Conservation (phyloP, 805 yeast genomes). For the Lachancea dasiensis region DNA sequence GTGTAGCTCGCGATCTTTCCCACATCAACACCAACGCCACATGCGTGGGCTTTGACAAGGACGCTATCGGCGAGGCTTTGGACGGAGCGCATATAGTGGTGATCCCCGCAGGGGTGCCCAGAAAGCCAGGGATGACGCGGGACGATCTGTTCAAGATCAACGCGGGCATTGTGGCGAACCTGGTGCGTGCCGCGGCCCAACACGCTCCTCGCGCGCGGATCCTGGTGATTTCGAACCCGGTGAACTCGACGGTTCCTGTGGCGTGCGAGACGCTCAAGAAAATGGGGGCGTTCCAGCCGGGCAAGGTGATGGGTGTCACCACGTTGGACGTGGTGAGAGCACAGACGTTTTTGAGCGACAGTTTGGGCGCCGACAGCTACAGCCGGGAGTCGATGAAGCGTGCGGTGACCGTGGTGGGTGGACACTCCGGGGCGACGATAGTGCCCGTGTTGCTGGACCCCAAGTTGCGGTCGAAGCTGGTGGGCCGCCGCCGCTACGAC, state of each 20-base stretch:
- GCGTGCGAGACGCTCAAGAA: conserved; percentile 72
- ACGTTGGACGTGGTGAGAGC: conserved; percentile 75
- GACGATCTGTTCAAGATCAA: conserved; percentile 80
- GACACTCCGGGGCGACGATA: conserved; percentile 80
- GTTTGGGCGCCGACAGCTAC: conserved; percentile 11
- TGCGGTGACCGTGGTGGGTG: conserved; percentile 72
- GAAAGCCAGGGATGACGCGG: conserved; percentile 87
- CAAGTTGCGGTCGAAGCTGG: conserved; percentile 38
- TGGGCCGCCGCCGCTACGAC: conserved; percentile 43
- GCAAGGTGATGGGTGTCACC: conserved; percentile 78
- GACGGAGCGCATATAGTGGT: conserved; percentile 78
- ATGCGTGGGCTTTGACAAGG: conserved; percentile 61
- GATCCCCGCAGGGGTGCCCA: conserved; percentile 86
- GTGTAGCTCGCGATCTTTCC: conserved; percentile 75
- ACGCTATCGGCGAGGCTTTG: conserved; percentile 63
- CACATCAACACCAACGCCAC: conserved; percentile 72
- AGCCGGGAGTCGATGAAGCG: conserved; percentile 41
- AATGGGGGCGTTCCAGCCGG: conserved; percentile 67
- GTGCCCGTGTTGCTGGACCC: conserved; percentile 64
- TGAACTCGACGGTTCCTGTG: conserved; percentile 78
- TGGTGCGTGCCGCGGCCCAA: conserved; percentile 64
- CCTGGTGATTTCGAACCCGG: conserved; percentile 72
- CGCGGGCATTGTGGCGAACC: conserved; percentile 73
- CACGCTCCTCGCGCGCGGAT: conserved; percentile 63
- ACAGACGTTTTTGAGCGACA: conserved; percentile 52